These are phyloP conservation scores for Exophiala lecanii-corni DNA, from an alignment of 2,329 filamentous ascomycete genomes.

Conservation along the genomic window DNA sequence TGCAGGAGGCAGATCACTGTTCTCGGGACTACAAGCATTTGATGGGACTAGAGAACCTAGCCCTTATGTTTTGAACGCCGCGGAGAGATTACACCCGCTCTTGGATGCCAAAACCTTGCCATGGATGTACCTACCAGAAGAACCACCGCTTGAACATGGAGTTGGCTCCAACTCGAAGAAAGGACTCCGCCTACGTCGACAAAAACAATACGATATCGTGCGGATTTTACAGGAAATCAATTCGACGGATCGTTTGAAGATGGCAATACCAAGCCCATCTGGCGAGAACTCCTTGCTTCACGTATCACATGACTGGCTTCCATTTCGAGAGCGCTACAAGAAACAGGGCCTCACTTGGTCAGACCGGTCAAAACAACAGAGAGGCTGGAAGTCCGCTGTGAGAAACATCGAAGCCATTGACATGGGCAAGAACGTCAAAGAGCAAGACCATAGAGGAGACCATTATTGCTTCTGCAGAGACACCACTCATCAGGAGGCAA, in stretches of 20 bases:
- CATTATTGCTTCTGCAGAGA: conserved; percentile 17
- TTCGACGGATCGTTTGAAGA: background rate
- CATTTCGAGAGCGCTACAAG: conserved; percentile 18
- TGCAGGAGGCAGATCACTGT: no score
- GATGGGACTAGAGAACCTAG: conserved; percentile 1
- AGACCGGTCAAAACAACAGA: conserved; percentile 1
- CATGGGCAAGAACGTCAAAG: background rate
- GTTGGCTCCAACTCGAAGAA: conserved; percentile 9
- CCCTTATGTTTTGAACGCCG: background rate
- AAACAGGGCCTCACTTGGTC: conserved; percentile 19
- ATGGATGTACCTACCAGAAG: conserved; percentile 9
- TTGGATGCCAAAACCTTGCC: conserved; percentile 4
- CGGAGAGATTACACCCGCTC: conserved; percentile 9
- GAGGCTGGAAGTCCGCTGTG: no score
- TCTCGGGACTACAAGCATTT: no score
- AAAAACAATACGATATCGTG: conserved; percentile 17
- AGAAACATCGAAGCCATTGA: background rate
- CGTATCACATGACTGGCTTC: background rate
- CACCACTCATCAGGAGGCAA: conserved; percentile 1
- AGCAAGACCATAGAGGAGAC: conserved; percentile 1
- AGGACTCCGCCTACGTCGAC: conserved; percentile 9
- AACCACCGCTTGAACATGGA: conserved; percentile 6
- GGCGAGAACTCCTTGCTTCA: background rate
- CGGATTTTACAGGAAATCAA: conserved; percentile 2
- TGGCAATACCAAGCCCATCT: background rate